Evolutionary conservation across 2,329 filamentous ascomycete species (phyloP).

Genomic region (Alternaria arborescens): DNA sequence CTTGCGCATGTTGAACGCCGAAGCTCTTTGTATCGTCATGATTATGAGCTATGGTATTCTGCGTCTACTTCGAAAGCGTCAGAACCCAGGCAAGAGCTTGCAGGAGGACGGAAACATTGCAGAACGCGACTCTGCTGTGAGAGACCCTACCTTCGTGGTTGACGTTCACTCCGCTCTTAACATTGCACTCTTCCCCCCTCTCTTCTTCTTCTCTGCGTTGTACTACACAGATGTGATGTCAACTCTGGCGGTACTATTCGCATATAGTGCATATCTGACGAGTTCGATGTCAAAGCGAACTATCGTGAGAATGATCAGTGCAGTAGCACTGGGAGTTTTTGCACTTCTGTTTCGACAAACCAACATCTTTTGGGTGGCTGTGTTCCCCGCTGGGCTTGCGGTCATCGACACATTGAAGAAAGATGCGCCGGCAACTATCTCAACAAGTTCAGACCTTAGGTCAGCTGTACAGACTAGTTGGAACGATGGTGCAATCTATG

Average conservation of each 20-base stretch:
- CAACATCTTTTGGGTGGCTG: constrained; percentile 93
- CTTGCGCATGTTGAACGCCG: constrained; percentile 52
- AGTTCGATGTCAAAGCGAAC: constrained; percentile 19
- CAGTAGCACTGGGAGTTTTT: constrained; percentile 66
- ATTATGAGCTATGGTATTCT: constrained; percentile 40
- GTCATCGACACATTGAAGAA: constrained; percentile 41
- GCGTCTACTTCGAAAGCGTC: constrained; percentile 21
- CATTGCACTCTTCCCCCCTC: constrained; percentile 81
- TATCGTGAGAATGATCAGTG: constrained; percentile 22
- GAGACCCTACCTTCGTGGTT: constrained; percentile 47
- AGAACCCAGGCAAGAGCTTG: neutral
- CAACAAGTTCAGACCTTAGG: neutral
- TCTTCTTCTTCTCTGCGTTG: constrained; percentile 95
- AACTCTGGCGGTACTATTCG: constrained; percentile 75
- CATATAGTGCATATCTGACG: constrained; percentile 65
- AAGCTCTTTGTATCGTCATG: constrained; percentile 49
- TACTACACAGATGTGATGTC: constrained; percentile 96
- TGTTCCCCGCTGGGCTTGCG: constrained; percentile 72
- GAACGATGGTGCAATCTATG: constrained; percentile 32
- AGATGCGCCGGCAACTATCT: constrained; percentile 6
- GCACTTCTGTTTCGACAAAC: constrained; percentile 87
- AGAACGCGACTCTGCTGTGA: neutral
- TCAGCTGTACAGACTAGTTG: constrained; percentile 29
- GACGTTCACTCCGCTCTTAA: constrained; percentile 74
- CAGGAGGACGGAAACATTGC: neutral